phyloP scores from a whole-genome alignment of 78 protist genomes.

The Speleostelium caveatum region DNA sequence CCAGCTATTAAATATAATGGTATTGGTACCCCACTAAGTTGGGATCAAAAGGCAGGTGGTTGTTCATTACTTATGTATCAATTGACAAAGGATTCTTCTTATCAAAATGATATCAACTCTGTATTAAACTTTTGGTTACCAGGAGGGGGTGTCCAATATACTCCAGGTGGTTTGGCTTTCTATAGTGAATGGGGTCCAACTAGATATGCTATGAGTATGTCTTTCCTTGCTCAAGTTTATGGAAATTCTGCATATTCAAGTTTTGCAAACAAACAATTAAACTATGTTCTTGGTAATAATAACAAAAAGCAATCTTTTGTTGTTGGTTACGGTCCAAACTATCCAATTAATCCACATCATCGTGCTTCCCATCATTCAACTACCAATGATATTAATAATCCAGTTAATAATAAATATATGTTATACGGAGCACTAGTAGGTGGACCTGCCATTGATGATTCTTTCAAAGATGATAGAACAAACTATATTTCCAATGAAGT shows the following conservation, averaged over 20 bases:
- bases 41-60: constrained; percentile 73
- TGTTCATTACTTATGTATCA: constrained; percentile 1
- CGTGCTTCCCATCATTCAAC: constrained; percentile 62
- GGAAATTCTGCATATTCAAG: background rate
- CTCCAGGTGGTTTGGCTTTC: constrained; percentile 64
- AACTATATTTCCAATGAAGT: constrained; percentile 69
- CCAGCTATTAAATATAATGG: background rate
- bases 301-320: constrained; percentile 22
- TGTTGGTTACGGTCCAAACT: constrained; percentile 56
- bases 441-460: constrained; percentile 52
- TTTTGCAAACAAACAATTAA: constrained; percentile 16
- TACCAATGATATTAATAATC: constrained; percentile 55
- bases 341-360: constrained; percentile 78
- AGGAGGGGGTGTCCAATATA: constrained; percentile 37
- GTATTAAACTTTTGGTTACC: constrained; percentile 30
- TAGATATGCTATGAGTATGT: constrained; percentile 49
- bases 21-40: constrained; percentile 27
- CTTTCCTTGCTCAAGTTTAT: constrained; percentile 27
- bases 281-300: constrained; percentile 49
- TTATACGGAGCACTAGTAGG: constrained; percentile 75
- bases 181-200: constrained; percentile 60
- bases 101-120: background rate
- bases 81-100: background rate
- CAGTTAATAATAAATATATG: constrained; percentile 31
- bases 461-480: constrained; percentile 30